phyloP scores from a whole-genome alignment of 2,329 filamentous ascomycete genomes.

The Cladophialophora chaetospira region DNA sequence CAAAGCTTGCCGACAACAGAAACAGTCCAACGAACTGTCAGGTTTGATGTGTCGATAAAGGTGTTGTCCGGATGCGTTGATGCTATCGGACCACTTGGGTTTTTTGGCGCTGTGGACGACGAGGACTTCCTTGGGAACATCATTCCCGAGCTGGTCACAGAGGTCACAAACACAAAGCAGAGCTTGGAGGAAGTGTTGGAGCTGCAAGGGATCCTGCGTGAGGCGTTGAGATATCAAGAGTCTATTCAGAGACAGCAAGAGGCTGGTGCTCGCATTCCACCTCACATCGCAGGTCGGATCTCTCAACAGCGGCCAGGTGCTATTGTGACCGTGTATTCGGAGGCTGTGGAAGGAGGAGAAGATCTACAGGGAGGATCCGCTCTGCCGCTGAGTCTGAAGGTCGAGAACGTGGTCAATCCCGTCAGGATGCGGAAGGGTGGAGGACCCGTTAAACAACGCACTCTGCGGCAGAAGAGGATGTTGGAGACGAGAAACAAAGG shows the following conservation, averaged over 20 bases:
- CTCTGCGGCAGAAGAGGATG: slow-evolving; percentile 71
- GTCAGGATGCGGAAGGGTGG: slow-evolving; percentile 59
- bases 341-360: slow-evolving; percentile 23
- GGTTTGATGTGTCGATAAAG: slow-evolving; percentile 43
- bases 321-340: slow-evolving; percentile 32
- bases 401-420: slow-evolving; percentile 48
- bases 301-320: slow-evolving; percentile 20
- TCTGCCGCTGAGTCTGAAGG: slow-evolving; percentile 65
- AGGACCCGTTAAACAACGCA: slow-evolving; percentile 72
- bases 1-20: slow-evolving; percentile 8
- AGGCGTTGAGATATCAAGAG: slow-evolving; percentile 47
- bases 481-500: slow-evolving; percentile 77
- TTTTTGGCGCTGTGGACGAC: slow-evolving; percentile 39
- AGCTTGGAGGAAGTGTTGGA: slow-evolving; percentile 52
- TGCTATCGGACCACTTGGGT: slow-evolving; percentile 49
- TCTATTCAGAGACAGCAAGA: slow-evolving; percentile 31
- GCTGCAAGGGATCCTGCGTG: slow-evolving; percentile 49
- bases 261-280: slow-evolving; percentile 2
- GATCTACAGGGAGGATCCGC: slow-evolving; percentile 8
- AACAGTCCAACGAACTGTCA: slow-evolving; percentile 9
- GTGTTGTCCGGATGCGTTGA: slow-evolving; percentile 50
- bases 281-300: background rate
- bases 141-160: slow-evolving; percentile 51
- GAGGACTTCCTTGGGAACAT: slow-evolving; percentile 43
- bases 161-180: slow-evolving; percentile 50